Evolutionary conservation across 345 rosid genomes (phyloP).

Genomic region (Toxicodendron radicans): DNA sequence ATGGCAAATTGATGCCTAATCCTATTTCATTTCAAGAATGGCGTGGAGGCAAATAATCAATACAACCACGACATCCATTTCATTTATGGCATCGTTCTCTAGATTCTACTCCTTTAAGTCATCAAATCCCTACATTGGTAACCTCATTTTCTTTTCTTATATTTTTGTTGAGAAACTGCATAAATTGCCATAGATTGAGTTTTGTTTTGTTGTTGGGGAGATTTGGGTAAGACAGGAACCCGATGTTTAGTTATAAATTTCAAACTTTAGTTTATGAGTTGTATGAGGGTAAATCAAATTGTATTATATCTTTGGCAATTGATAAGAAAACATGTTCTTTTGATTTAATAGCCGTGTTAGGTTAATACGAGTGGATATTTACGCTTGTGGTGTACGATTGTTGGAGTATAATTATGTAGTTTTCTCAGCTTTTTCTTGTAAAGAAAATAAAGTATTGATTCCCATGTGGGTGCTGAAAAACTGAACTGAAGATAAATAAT

Average conservation of each 20-base stretch:
- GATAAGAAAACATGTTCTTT: too few relatives aligned
- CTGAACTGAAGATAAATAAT: background rate
- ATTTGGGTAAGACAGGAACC: too few relatives aligned
- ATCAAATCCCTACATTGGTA: constrained; percentile 52
- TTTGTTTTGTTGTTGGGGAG: too few relatives aligned
- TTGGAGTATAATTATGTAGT: background rate
- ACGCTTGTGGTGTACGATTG: background rate
- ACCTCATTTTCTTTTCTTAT: background rate
- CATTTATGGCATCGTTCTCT: constrained; percentile 26
- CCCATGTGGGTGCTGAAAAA: background rate
- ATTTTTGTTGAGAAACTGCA: background rate
- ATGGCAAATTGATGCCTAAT: too few relatives aligned
- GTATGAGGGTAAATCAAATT: background rate
- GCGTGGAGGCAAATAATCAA: constrained; percentile 51
- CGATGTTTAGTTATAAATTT: too few relatives aligned
- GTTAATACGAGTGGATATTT: background rate
- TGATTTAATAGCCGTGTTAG: background rate
- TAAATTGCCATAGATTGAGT: too few relatives aligned
- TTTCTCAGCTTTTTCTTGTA: background rate
- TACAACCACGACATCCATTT: constrained; percentile 17
- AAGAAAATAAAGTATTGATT: background rate
- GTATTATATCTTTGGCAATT: too few relatives aligned
- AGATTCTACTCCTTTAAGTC: constrained; percentile 75
- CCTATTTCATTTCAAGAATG: constrained; percentile 46
- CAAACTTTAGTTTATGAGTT: background rate